Percentiles rank a stretch among this genome's conserved stretches.
Conservation (phyloP, 129 eudicot species). For the Pittosporum tobira region DNA sequence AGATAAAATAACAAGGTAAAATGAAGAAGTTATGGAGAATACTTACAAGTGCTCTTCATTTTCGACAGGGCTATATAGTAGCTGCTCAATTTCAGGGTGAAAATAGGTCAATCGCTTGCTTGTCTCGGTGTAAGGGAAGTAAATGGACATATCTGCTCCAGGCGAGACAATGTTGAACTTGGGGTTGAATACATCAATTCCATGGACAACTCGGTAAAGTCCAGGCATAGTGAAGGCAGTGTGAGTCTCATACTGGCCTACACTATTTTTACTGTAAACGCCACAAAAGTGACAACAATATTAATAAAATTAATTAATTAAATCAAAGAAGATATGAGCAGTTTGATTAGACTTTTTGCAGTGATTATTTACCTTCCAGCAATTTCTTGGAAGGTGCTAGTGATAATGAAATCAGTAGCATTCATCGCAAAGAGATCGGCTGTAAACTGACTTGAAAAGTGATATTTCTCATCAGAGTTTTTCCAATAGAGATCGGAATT, state of each 20-base stretch:
- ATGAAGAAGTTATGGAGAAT: constrained; percentile 15
- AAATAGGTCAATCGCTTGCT: constrained; percentile 72
- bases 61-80: constrained; percentile 74
- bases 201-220: constrained; percentile 92
- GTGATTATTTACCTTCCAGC: too few relatives aligned
- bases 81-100: constrained; percentile 55
- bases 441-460: too few relatives aligned
- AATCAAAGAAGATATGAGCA: too few relatives aligned
- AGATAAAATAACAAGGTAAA: neutral
- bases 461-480: too few relatives aligned
- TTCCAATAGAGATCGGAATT: too few relatives aligned
- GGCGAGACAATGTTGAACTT: constrained; percentile 98
- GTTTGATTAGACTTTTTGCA: too few relatives aligned
- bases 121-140: constrained; percentile 59
- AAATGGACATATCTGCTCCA: constrained; percentile 89
- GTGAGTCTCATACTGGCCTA: constrained; percentile 97
- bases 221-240: constrained; percentile 87
- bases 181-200: constrained; percentile 93
- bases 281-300: too few relatives aligned
- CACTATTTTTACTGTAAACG: constrained; percentile 73
- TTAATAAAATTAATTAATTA: too few relatives aligned
- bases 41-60: constrained; percentile 70
- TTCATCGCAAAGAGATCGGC: too few relatives aligned
- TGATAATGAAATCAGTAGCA: too few relatives aligned
- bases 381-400: too few relatives aligned